Conservation (phyloP, 75 land plant species). For the Ceratopteris richardii region DNA sequence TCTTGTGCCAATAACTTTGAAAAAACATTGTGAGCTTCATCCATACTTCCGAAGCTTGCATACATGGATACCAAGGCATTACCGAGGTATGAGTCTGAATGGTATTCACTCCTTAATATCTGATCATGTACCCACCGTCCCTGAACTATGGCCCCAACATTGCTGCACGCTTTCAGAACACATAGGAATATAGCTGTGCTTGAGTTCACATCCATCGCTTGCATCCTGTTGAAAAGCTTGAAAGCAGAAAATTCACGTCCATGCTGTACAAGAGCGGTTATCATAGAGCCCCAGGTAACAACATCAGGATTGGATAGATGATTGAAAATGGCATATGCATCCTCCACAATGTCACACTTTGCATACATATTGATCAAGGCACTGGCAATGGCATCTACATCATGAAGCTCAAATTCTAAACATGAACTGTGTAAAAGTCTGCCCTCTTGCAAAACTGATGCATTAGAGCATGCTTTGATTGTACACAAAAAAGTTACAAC, state of each 20-base stretch:
- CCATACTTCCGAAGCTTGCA: background rate
- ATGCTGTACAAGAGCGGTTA: conserved; percentile 7
- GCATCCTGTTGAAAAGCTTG: conserved; percentile 6
- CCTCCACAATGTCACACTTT: conserved; percentile 9
- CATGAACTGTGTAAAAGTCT: conserved; percentile 41
- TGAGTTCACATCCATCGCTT: conserved; percentile 1
- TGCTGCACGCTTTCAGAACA: conserved; percentile 8
- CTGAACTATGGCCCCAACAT: background rate
- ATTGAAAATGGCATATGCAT: conserved; percentile 9
- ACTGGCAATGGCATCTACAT: conserved; percentile 23
- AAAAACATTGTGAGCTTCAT: conserved; percentile 6
- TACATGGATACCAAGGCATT: conserved; percentile 5
- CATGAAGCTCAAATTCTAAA: conserved; percentile 22
- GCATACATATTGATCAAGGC: conserved; percentile 16
- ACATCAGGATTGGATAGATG: background rate
- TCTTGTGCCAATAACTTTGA: background rate
- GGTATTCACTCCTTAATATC: background rate
- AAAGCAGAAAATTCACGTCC: conserved; percentile 4
- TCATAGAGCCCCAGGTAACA: conserved; percentile 13
- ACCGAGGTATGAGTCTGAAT: conserved; percentile 1
- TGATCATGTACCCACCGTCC: background rate
- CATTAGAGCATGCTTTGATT: conserved; percentile 48
- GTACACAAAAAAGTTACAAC: conserved; percentile 34
- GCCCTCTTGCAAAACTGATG: conserved; percentile 30
- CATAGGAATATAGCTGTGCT: conserved; percentile 3